A percentile compares a stretch with the other conserved stretches of the same genome.
Conservation (phyloP, 192 early-diverging fungal genomes). For the Umbelopsis sp. region DNA sequence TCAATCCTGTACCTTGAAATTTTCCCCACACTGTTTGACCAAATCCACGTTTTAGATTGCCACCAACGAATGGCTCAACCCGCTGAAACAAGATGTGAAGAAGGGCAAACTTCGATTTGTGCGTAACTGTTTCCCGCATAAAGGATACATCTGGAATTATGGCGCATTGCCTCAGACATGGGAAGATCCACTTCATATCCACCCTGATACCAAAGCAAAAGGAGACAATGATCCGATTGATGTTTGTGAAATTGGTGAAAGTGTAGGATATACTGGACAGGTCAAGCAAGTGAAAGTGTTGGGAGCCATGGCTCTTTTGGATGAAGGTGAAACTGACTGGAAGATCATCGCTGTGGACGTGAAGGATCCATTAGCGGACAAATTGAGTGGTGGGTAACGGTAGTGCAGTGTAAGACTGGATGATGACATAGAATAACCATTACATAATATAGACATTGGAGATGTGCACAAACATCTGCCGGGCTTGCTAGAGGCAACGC, state of each 20-base stretch:
- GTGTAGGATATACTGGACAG: conserved; percentile 88
- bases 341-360: conserved; percentile 97
- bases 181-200: conserved; percentile 91
- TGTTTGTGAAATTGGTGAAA: conserved; percentile 97
- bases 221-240: conserved; percentile 99
- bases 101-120: conserved; percentile 98
- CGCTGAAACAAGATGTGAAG: conserved; percentile 98
- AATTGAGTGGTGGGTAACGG: conserved; percentile 74
- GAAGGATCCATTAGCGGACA: conserved; percentile 92
- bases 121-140: conserved; percentile 98
- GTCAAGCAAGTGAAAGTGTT: conserved; percentile 99
- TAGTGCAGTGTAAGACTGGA: not conserved
- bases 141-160: conserved; percentile 99
- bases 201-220: conserved; percentile 89
- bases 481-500: conserved; percentile 88
- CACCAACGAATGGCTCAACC: conserved; percentile 96
- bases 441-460: conserved; percentile 74
- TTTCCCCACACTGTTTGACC: conserved; percentile 6
- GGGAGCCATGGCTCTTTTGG: conserved; percentile 96
- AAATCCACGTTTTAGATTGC: conserved; percentile 66
- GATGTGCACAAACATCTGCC: conserved; percentile 97
- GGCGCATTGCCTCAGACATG: conserved; percentile 99
- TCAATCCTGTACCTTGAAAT: not conserved
- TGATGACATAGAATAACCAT: not conserved
- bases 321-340: conserved; percentile 99